These are phyloP conservation scores for Sphagnum magellanicum DNA, from an alignment of 228 moss, liverwort and hornwort species.

Conservation along the genomic window DNA sequence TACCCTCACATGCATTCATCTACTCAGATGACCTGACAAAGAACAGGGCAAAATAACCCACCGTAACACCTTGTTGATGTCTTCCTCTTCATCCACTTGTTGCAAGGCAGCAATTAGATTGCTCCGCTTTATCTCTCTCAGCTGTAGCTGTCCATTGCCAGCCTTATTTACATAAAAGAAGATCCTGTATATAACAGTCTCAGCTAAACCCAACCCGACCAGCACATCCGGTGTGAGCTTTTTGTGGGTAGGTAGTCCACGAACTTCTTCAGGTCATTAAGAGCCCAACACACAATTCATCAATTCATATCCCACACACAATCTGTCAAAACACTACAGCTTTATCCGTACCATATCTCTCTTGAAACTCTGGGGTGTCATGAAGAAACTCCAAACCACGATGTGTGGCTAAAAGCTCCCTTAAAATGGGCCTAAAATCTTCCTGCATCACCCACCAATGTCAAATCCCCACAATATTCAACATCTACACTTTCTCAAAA, in stretches of 20 bases:
- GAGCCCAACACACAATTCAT: too few relatives aligned
- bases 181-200: conserved; percentile 95
- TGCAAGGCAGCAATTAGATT: conserved; percentile 78
- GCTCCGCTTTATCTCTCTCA: conserved; percentile 95
- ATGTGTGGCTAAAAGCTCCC: conserved; percentile 76
- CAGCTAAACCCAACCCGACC: conserved; percentile 31
- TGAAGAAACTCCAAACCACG: conserved; percentile 94
- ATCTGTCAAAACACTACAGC: too few relatives aligned
- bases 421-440: conserved; percentile 79
- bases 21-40: too few relatives aligned
- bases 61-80: conserved; percentile 96
- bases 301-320: too few relatives aligned
- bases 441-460: conserved; percentile 44
- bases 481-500: too few relatives aligned
- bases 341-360: conserved; percentile 73
- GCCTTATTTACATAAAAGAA: conserved; percentile 95
- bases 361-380: conserved; percentile 97
- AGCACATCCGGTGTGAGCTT: too few relatives aligned
- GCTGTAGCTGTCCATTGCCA: conserved; percentile 78
- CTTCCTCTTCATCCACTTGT: conserved; percentile 95
- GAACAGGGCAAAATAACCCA: conserved; percentile 13
- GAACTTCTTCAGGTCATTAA: too few relatives aligned
- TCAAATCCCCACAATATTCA: background rate
- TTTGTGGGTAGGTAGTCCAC: too few relatives aligned
- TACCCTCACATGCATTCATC: too few relatives aligned